Percentiles rank a stretch among this genome's conserved stretches.
phyloP scores from a whole-genome alignment of 345 rosid species.

The Conringia planisiliqua region DNA sequence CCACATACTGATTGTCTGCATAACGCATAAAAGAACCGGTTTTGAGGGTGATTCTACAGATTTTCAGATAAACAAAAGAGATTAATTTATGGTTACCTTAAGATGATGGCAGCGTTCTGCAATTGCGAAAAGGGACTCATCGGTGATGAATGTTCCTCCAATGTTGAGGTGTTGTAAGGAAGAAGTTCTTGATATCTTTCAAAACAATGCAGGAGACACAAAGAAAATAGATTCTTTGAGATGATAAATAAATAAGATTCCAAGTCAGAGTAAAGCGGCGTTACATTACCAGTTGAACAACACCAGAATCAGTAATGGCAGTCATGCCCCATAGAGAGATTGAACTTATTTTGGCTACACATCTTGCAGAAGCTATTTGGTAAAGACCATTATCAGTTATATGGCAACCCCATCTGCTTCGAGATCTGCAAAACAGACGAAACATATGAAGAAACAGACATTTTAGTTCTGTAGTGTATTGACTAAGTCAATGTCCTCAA shows the following conservation, averaged over 20 bases:
- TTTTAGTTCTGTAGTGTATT: background rate
- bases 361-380: conserved; percentile 63
- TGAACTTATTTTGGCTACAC: conserved; percentile 63
- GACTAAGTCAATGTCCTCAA: conserved; percentile 1
- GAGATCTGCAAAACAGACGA: conserved; percentile 47
- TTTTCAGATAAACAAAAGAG: background rate
- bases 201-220: background rate
- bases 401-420: conserved; percentile 94
- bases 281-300: conserved; percentile 64
- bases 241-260: conserved; percentile 5
- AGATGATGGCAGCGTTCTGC: conserved; percentile 72
- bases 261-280: background rate
- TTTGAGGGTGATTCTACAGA: background rate
- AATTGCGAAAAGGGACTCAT: conserved; percentile 71
- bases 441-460: background rate
- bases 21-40: background rate
- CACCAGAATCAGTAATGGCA: conserved; percentile 85
- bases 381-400: conserved; percentile 73
- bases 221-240: background rate
- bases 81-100: conserved; percentile 41
- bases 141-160: conserved; percentile 91
- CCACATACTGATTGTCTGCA: conserved; percentile 75
- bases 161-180: conserved; percentile 75
- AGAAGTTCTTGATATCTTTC: conserved; percentile 65
- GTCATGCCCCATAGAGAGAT: conserved; percentile 89